phyloP scores from a whole-genome alignment of 2,329 filamentous ascomycete species.

The Fusarium subglutinans region DNA sequence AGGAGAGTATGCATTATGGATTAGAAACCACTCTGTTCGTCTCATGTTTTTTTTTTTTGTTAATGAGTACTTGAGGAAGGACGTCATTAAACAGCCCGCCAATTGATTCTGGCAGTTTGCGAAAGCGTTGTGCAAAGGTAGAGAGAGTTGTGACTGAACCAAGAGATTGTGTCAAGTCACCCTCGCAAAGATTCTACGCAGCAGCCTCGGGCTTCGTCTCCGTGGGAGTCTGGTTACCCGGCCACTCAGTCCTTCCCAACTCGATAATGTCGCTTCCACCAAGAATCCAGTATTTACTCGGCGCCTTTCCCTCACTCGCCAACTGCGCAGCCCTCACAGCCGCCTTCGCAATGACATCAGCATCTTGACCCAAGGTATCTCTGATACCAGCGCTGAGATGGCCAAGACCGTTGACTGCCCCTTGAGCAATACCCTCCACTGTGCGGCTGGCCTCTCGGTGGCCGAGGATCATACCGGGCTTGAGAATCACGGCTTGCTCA shows the following conservation, averaged over 20 bases:
- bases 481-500: conserved; percentile 77
- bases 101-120: background rate
- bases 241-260: conserved; percentile 70
- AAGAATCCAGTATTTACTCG: conserved; percentile 69
- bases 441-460: conserved; percentile 69
- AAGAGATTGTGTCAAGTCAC: background rate
- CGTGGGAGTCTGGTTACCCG: conserved; percentile 40
- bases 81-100: background rate
- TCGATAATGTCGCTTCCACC: conserved; percentile 70
- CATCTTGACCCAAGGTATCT: conserved; percentile 78
- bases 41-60: background rate
- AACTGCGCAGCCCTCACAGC: conserved; percentile 69
- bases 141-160: background rate
- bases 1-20: background rate
- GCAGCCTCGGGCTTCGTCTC: conserved; percentile 12
- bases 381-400: conserved; percentile 63
- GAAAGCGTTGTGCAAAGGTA: background rate
- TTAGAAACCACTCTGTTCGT: background rate
- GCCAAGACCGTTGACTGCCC: conserved; percentile 65
- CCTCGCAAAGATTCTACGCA: background rate
- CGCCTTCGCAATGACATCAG: conserved; percentile 74
- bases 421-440: conserved; percentile 65
- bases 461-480: conserved; percentile 81
- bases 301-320: conserved; percentile 67
- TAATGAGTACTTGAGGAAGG: background rate